phyloP scores from a whole-genome alignment of 2,329 filamentous ascomycete genomes.

The Thielaviopsis musarum region DNA sequence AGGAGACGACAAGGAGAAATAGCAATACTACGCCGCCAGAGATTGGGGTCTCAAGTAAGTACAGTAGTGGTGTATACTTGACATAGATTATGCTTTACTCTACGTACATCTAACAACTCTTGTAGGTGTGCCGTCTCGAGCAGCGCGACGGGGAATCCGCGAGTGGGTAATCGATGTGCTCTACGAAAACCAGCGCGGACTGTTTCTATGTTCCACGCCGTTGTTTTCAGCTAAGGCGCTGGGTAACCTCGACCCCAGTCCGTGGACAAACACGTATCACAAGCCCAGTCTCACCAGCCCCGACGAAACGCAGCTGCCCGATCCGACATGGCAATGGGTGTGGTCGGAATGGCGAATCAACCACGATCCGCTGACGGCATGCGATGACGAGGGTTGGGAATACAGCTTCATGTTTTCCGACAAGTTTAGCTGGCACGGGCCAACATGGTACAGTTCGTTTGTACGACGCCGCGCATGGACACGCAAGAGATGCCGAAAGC shows the following conservation, averaged over 20 bases:
- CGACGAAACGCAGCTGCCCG: conserved; percentile 76
- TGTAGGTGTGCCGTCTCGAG: not conserved
- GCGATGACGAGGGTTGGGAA: conserved; percentile 84
- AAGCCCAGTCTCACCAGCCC: conserved; percentile 49
- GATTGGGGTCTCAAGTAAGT: not conserved
- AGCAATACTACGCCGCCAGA: not conserved
- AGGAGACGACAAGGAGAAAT: not conserved
- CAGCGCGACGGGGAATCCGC: conserved; percentile 17
- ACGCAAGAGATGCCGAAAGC: conserved; percentile 53
- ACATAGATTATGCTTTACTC: too few species aligned
- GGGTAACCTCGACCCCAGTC: conserved; percentile 65
- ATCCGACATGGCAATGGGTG: conserved; percentile 88
- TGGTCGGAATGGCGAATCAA: conserved; percentile 49
- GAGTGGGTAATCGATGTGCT: conserved; percentile 63
- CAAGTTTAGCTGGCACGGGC: conserved; percentile 70
- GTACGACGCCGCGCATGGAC: conserved; percentile 85
- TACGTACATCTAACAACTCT: too few species aligned
- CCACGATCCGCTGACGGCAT: conserved; percentile 51
- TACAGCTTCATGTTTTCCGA: conserved; percentile 79
- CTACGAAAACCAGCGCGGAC: conserved; percentile 89
- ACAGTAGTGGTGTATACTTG: too few species aligned
- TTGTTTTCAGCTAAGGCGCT: conserved; percentile 81
- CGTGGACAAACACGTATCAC: conserved; percentile 64
- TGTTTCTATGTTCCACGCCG: conserved; percentile 73
- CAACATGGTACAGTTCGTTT: conserved; percentile 86